phyloP scores from a whole-genome alignment of 805 yeast genomes.

The Candida nonsorbophila region DNA sequence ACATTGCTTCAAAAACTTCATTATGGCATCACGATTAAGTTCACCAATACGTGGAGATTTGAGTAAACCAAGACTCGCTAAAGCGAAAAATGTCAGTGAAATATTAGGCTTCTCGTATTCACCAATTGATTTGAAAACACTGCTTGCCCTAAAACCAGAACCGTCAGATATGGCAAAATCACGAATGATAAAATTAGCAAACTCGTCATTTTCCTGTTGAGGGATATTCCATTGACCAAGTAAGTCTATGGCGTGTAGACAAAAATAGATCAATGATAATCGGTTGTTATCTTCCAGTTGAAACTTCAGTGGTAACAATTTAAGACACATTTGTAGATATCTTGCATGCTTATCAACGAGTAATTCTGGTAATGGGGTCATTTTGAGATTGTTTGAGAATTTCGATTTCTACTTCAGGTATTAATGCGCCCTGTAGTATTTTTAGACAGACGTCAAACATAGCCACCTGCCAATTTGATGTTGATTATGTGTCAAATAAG shows the following conservation, averaged over 20 bases:
- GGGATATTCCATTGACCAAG: conserved; percentile 29
- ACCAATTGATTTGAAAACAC: conserved; percentile 31
- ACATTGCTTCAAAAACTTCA: conserved; percentile 52
- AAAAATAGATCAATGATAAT: conserved; percentile 65
- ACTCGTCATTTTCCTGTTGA: conserved; percentile 16
- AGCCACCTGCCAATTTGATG: conserved; percentile 1
- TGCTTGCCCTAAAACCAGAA: conserved; percentile 54
- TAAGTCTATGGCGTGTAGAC: conserved; percentile 56
- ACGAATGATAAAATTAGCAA: conserved; percentile 40
- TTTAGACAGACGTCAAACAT: background rate
- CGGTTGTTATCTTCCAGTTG: conserved; percentile 67
- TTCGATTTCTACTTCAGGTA: background rate
- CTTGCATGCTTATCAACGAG: conserved; percentile 28
- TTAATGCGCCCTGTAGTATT: background rate
- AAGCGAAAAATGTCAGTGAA: conserved; percentile 73
- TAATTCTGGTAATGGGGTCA: conserved; percentile 2
- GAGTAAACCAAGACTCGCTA: conserved; percentile 51
- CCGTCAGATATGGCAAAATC: conserved; percentile 38
- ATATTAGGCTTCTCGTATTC: conserved; percentile 59
- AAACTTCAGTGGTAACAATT: conserved; percentile 47
- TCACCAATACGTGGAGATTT: conserved; percentile 31
- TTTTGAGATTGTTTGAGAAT: background rate
- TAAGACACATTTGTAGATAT: conserved; percentile 49
- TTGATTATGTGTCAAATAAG: background rate
- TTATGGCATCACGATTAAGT: conserved; percentile 42